Conservation (phyloP, 2,329 filamentous ascomycete genomes). For the Aspergillus fijiensis region DNA sequence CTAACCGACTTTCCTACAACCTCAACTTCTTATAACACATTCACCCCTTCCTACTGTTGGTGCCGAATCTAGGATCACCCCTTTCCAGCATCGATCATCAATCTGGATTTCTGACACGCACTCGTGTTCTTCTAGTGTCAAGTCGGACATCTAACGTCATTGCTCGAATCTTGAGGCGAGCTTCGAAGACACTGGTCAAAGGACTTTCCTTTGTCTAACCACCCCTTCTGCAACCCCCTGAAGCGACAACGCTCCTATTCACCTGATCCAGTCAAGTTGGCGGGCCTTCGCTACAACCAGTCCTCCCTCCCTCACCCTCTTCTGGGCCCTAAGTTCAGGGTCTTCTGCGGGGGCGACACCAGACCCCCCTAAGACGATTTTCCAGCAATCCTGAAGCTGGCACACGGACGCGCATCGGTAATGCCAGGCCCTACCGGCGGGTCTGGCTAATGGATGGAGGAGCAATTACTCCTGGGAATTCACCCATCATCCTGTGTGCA, state of each 20-base stretch:
- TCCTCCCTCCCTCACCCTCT: constrained; percentile 82
- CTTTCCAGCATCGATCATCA: not conserved
- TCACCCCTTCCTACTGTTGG: not conserved
- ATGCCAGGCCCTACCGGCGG: constrained; percentile 44
- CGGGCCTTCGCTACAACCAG: constrained; percentile 71
- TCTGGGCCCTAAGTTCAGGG: constrained; percentile 87
- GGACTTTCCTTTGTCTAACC: constrained; percentile 15
- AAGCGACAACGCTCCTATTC: constrained; percentile 41
- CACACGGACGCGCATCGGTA: constrained; percentile 36
- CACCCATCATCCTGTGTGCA: constrained; percentile 21
- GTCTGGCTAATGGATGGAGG: constrained; percentile 45
- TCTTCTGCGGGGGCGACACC: constrained; percentile 94
- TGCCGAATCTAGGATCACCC: not conserved
- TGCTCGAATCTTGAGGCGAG: constrained; percentile 14
- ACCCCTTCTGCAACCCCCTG: constrained; percentile 32
- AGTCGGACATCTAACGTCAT: constrained; percentile 10
- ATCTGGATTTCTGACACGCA: not conserved
- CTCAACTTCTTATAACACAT: not conserved
- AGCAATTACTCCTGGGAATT: constrained; percentile 29
- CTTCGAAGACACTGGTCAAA: constrained; percentile 15
- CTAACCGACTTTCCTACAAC: not conserved
- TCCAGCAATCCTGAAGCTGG: constrained; percentile 32
- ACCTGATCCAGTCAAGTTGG: constrained; percentile 79
- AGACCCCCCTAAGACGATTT: constrained; percentile 88
- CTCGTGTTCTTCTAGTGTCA: not conserved